Conservation (phyloP, 495 filamentous ascomycete genomes). For the Haplographium delicatum region DNA sequence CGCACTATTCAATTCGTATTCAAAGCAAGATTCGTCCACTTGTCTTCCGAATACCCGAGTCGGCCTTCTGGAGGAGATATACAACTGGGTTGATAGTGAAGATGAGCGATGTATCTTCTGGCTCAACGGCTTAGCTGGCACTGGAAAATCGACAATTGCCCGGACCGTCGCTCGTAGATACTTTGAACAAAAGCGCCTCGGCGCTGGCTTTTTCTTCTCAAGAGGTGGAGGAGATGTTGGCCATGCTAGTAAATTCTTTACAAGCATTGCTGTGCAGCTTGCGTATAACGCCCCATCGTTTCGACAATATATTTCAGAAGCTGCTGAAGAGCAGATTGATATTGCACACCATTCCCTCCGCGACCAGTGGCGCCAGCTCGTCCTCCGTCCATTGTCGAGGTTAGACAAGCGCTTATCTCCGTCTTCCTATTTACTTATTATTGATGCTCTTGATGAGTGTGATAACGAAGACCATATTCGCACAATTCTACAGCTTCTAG, state of each 20-base stretch:
- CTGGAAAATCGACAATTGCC: neutral
- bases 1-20: conserved; percentile 10
- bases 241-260: neutral
- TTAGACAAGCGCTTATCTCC: neutral
- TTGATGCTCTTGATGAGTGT: neutral
- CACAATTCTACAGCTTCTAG: neutral
- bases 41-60: conserved; percentile 19
- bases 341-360: neutral
- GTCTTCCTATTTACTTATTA: neutral
- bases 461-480: neutral
- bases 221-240: neutral
- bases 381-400: conserved; percentile 4
- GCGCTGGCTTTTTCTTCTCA: neutral
- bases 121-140: neutral
- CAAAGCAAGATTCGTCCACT: conserved; percentile 1
- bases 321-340: neutral
- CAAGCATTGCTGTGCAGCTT: neutral
- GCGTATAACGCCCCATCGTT: neutral
- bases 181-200: neutral
- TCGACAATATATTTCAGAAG: neutral
- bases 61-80: conserved; percentile 15
- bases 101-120: neutral
- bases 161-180: neutral
- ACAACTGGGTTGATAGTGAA: conserved; percentile 5
- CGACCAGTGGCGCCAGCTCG: conserved; percentile 21